Percentiles rank a stretch among this genome's conserved stretches.
Evolutionary conservation across 345 rosid genomes (phyloP).

Genomic region (Arabidopsis thaliana): TAIR10.1 NC_003070.9:4010001-4010500

Average conservation of each 20-base stretch:
- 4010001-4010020: slow-evolving; percentile 63
- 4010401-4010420: neutral
- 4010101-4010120: slow-evolving; percentile 58
- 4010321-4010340: slow-evolving; percentile 28
- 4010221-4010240: slow-evolving; percentile 68
- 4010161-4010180: slow-evolving; percentile 56
- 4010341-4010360: neutral
- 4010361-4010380: neutral
- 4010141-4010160: slow-evolving; percentile 25
- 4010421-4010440: slow-evolving; percentile 5
- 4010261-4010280: slow-evolving; percentile 62
- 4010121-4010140: slow-evolving; percentile 43
- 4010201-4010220: slow-evolving; percentile 68
- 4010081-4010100: slow-evolving; percentile 94
- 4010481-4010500: neutral
- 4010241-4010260: slow-evolving; percentile 65
- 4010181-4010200: slow-evolving; percentile 78
- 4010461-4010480: neutral
- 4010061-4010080: slow-evolving; percentile 77
- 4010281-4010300: slow-evolving; percentile 36
- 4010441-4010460: neutral
- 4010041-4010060: slow-evolving; percentile 94
- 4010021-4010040: slow-evolving; percentile 87
- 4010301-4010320: slow-evolving; percentile 27
- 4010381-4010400: slow-evolving; percentile 14